Conservation (phyloP, 345 rosid species). For the Excoecaria agallocha region DNA sequence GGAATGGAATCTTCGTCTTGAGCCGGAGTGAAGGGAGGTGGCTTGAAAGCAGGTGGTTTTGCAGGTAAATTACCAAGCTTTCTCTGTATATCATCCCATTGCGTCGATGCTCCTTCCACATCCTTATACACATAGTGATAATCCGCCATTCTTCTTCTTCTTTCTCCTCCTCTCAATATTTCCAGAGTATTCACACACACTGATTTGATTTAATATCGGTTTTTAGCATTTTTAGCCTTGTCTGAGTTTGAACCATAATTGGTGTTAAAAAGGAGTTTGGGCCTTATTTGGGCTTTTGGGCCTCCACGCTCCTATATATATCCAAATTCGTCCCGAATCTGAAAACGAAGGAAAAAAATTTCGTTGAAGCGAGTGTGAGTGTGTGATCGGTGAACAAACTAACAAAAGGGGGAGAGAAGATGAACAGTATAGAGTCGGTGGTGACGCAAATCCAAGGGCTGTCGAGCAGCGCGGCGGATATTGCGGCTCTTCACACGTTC, state of each 20-base stretch:
- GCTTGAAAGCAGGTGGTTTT: constrained; percentile 86
- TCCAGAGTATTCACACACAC: neutral
- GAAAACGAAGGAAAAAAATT: neutral
- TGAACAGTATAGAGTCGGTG: constrained; percentile 22
- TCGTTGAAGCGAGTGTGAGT: neutral
- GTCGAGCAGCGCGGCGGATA: constrained; percentile 19
- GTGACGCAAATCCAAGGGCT: constrained; percentile 36
- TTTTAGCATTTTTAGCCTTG: neutral
- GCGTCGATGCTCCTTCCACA: constrained; percentile 92
- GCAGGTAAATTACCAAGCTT: constrained; percentile 86
- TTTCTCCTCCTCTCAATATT: neutral
- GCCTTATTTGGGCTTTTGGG: neutral
- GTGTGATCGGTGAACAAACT: neutral
- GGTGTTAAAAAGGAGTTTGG: neutral
- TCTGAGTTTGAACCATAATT: neutral
- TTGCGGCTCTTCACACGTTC: constrained; percentile 16
- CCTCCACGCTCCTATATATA: constrained; percentile 1
- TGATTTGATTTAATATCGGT: neutral
- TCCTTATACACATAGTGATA: constrained; percentile 96
- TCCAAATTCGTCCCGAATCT: neutral
- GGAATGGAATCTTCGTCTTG: constrained; percentile 61
- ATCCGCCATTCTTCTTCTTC: constrained; percentile 55
- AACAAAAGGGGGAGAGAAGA: neutral
- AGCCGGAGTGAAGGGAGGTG: constrained; percentile 70
- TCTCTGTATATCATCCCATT: constrained; percentile 98